Conservation (phyloP, 2,329 filamentous ascomycete species). For the Coniochaeta hoffmannii region DNA sequence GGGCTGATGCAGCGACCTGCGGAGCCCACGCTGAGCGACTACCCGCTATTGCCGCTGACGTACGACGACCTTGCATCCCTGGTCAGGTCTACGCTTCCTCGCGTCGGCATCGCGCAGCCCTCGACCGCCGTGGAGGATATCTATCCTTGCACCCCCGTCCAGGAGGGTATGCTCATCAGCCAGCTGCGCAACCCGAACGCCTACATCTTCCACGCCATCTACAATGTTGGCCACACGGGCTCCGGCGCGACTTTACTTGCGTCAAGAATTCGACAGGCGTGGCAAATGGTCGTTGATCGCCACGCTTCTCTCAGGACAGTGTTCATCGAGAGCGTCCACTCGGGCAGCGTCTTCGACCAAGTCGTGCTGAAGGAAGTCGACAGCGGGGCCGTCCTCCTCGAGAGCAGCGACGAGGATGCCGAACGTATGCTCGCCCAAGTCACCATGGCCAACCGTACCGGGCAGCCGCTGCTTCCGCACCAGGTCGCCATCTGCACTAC, state of each 20-base stretch:
- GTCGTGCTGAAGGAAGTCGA: constrained; percentile 11
- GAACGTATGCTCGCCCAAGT: constrained; percentile 6
- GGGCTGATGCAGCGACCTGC: constrained; percentile 6
- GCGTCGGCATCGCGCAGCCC: constrained; percentile 9
- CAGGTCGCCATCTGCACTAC: constrained; percentile 12
- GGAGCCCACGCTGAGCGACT: constrained; percentile 18
- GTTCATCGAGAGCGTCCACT: constrained; percentile 14
- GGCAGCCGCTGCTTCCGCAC: constrained; percentile 11
- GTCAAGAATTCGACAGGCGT: constrained; percentile 8
- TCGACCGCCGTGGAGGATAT: constrained; percentile 12
- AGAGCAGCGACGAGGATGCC: constrained; percentile 7
- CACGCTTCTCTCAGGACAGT: constrained; percentile 14
- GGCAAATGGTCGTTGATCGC: constrained; percentile 13
- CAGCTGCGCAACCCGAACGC: constrained; percentile 13
- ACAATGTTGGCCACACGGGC: constrained; percentile 7
- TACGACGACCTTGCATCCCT: constrained; percentile 13
- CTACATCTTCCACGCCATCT: constrained; percentile 14
- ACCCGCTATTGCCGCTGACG: constrained; percentile 13
- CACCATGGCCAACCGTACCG: not conserved
- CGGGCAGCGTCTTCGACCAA: constrained; percentile 14
- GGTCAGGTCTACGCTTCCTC: constrained; percentile 8
- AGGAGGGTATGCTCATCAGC: constrained; percentile 17
- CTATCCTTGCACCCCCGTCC: constrained; percentile 16
- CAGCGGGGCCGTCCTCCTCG: constrained; percentile 7
- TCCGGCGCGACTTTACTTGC: not conserved